Conservation (phyloP, 495 filamentous ascomycete species). For the Patellaria atrata region DNA sequence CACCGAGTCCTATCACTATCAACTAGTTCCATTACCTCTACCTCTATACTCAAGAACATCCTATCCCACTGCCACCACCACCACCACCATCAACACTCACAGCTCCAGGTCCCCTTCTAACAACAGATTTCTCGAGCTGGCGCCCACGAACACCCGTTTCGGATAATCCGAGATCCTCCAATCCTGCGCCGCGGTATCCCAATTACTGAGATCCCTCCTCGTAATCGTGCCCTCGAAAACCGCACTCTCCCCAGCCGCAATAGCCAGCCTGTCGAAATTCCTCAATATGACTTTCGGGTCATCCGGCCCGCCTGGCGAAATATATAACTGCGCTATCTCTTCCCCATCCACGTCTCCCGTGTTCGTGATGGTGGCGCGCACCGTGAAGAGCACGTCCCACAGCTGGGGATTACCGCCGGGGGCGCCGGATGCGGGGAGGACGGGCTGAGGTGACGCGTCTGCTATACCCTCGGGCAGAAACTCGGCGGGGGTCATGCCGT, state of each 20-base stretch:
- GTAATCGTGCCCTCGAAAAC: conserved; percentile 33
- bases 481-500: no score
- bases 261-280: conserved; percentile 39
- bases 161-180: no score
- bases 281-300: conserved; percentile 36
- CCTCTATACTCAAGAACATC: no score
- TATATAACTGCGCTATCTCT: conserved; percentile 45
- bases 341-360: conserved; percentile 35
- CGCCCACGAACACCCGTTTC: no score
- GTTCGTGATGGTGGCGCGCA: conserved; percentile 36
- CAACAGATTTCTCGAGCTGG: no score
- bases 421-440: conserved; percentile 4
- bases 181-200: conserved; percentile 34
- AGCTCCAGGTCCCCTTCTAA: no score
- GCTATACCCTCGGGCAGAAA: no score
- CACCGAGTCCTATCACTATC: no score
- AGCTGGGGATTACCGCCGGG: conserved; percentile 13
- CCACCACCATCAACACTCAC: no score
- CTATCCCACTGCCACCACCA: no score
- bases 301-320: conserved; percentile 20
- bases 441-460: conserved; percentile 4
- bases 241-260: conserved; percentile 29
- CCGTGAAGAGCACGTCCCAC: conserved; percentile 22
- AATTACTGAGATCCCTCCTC: conserved; percentile 40
- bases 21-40: no score